Conservation (phyloP, 768 basidiomycete species). For the Amyloporia xantha region DNA sequence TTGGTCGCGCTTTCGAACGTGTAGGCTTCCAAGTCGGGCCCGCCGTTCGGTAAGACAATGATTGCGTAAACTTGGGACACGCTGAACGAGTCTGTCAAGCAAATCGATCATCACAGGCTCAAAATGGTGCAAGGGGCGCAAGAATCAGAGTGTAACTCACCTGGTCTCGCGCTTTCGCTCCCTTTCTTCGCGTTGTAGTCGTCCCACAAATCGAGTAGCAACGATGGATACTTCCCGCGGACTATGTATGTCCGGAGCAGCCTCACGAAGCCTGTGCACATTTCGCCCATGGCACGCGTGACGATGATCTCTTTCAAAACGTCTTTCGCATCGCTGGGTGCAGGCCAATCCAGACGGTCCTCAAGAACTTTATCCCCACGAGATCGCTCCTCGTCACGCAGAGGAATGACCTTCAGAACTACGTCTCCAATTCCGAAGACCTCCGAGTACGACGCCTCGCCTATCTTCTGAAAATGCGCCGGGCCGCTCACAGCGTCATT, state of each 20-base stretch:
- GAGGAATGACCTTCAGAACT: constrained; percentile 85
- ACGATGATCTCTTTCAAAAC: constrained; percentile 78
- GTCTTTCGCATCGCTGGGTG: constrained; percentile 67
- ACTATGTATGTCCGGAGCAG: constrained; percentile 84
- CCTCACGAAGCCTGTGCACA: constrained; percentile 72
- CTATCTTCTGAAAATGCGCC: constrained; percentile 68
- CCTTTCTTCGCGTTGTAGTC: constrained; percentile 68
- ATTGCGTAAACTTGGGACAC: constrained; percentile 81
- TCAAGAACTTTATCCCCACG: constrained; percentile 4
- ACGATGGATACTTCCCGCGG: constrained; percentile 74
- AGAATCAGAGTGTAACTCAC: too few relatives aligned
- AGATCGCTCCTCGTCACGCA: constrained; percentile 43
- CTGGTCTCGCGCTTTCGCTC: constrained; percentile 80
- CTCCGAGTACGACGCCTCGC: constrained; percentile 95
- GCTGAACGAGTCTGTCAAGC: constrained; percentile 57
- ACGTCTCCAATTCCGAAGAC: constrained; percentile 88
- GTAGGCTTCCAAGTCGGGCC: constrained; percentile 85
- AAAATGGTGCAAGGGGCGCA: too few relatives aligned
- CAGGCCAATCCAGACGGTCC: constrained; percentile 43
- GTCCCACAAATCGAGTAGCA: constrained; percentile 83
- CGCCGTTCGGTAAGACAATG: constrained; percentile 86
- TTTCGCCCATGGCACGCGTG: constrained; percentile 68
- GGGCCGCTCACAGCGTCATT: constrained; percentile 13
- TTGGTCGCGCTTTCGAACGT: constrained; percentile 51
- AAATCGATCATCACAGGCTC: too few relatives aligned